These are phyloP conservation scores for Pythium diclinum DNA, from an alignment of 352 stramenopile genomes.

Conservation along the genomic window DNA sequence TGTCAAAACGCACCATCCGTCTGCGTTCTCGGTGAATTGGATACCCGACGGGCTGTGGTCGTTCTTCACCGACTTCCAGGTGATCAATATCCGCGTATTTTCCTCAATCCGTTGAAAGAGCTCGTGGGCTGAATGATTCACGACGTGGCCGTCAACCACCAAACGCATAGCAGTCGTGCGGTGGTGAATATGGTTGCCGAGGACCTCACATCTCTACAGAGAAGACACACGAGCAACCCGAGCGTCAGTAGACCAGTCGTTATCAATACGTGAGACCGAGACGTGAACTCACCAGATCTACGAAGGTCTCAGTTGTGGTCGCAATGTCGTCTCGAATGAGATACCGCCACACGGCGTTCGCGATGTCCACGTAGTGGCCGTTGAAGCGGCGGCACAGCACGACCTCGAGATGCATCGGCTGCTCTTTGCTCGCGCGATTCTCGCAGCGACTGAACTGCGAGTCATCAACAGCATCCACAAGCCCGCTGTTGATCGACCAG, in stretches of 20 bases:
- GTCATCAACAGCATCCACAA: conserved; percentile 1
- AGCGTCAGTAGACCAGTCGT: not conserved
- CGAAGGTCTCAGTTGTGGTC: too few relatives aligned
- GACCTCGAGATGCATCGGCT: conserved; percentile 18
- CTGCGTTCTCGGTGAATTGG: conserved; percentile 7
- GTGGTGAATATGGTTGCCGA: too few relatives aligned
- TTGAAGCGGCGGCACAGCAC: conserved; percentile 5
- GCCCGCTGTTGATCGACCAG: conserved; percentile 19
- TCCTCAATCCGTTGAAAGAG: too few relatives aligned
- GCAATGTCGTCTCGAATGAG: conserved; percentile 1
- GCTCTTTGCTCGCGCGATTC: not conserved
- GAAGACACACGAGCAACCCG: too few relatives aligned
- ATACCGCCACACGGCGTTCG: conserved; percentile 20
- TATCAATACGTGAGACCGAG: conserved; percentile 4
- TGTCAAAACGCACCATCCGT: conserved; percentile 13
- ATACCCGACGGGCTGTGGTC: not conserved
- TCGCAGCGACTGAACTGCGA: conserved; percentile 10
- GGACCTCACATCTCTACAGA: too few relatives aligned
- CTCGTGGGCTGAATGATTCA: too few relatives aligned
- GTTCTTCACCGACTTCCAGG: conserved; percentile 12
- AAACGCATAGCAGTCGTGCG: too few relatives aligned
- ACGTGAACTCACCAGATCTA: too few relatives aligned
- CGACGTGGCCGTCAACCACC: too few relatives aligned
- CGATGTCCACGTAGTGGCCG: conserved; percentile 22
- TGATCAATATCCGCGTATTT: conserved; percentile 10